phyloP scores from a whole-genome alignment of 345 rosid genomes.

The Salix koriyanagi region DNA sequence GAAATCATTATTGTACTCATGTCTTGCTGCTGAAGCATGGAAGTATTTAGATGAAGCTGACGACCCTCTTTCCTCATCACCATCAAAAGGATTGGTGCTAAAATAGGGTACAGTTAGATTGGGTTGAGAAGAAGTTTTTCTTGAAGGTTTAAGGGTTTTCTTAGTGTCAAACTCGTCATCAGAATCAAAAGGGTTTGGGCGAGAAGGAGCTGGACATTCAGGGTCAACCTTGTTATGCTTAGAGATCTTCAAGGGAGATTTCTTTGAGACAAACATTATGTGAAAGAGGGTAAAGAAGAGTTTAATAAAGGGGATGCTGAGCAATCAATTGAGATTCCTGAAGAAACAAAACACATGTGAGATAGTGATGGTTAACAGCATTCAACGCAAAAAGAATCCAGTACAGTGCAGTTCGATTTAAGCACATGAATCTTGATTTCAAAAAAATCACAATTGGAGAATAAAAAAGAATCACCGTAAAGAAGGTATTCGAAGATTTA shows the following conservation, averaged over 20 bases:
- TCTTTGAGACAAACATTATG: slow-evolving; percentile 66
- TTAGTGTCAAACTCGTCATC: slow-evolving; percentile 56
- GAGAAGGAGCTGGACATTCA: slow-evolving; percentile 31
- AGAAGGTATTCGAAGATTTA: background rate
- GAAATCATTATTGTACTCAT: slow-evolving; percentile 73
- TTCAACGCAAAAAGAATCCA: no score
- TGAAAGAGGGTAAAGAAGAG: background rate
- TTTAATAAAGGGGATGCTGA: slow-evolving; percentile 10
- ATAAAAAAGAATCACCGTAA: background rate
- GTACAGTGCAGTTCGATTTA: background rate
- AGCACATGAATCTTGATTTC: background rate
- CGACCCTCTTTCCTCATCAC: slow-evolving; percentile 26
- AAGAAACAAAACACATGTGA: slow-evolving; percentile 16
- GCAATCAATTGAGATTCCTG: slow-evolving; percentile 18
- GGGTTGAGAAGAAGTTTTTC: slow-evolving; percentile 60
- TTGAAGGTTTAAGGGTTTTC: slow-evolving; percentile 44
- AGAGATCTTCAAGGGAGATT: slow-evolving; percentile 53
- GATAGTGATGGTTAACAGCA: slow-evolving; percentile 17
- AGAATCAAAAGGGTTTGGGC: slow-evolving; percentile 77
- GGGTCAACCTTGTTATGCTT: slow-evolving; percentile 56
- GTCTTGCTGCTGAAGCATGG: slow-evolving; percentile 33
- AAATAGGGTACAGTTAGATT: slow-evolving; percentile 27
- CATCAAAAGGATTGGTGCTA: slow-evolving; percentile 57
- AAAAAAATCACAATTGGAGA: background rate
- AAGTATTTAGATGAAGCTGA: slow-evolving; percentile 38